phyloP scores from a whole-genome alignment of 805 yeast species.

The Phaffomyces antillensis region DNA sequence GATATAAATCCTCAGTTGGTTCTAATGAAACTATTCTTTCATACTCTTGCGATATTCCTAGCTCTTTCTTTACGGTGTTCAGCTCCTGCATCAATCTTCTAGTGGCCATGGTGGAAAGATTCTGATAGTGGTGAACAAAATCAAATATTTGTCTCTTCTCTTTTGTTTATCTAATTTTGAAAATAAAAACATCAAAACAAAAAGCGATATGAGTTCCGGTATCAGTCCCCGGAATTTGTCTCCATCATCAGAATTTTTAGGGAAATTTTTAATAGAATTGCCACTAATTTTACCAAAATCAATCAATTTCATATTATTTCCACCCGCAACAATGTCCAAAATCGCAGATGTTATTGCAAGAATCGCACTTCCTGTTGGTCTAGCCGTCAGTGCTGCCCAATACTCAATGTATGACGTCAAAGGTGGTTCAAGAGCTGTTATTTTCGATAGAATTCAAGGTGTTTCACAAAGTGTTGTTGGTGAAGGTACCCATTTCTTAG shows the following conservation, averaged over 20 bases:
- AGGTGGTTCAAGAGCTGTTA: constrained; percentile 94
- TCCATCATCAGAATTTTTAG: not conserved
- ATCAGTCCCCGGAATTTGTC: not conserved
- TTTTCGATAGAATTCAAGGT: constrained; percentile 87
- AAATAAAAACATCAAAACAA: not conserved
- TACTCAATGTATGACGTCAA: constrained; percentile 88
- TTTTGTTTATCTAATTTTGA: constrained; percentile 1
- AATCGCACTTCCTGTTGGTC: constrained; percentile 66
- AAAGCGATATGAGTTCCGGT: not conserved
- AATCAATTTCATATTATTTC: not conserved
- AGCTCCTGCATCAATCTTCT: constrained; percentile 33
- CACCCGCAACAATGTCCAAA: constrained; percentile 29
- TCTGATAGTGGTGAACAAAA: too few relatives aligned
- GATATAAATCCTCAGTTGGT: constrained; percentile 43
- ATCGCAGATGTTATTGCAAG: constrained; percentile 33
- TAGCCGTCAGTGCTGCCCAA: constrained; percentile 65
- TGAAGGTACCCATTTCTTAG: constrained; percentile 91
- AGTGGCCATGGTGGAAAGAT: constrained; percentile 15
- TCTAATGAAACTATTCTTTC: constrained; percentile 32
- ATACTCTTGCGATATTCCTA: constrained; percentile 12
- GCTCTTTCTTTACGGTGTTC: constrained; percentile 24
- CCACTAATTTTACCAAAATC: constrained; percentile 2
- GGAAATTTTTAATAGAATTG: constrained; percentile 1
- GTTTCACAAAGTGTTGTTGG: constrained; percentile 85
- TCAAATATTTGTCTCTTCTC: too few relatives aligned